These are phyloP conservation scores for Paramecium sexaurelia DNA, from an alignment of 73 alveolate genomes.

Conservation along the genomic window DNA sequence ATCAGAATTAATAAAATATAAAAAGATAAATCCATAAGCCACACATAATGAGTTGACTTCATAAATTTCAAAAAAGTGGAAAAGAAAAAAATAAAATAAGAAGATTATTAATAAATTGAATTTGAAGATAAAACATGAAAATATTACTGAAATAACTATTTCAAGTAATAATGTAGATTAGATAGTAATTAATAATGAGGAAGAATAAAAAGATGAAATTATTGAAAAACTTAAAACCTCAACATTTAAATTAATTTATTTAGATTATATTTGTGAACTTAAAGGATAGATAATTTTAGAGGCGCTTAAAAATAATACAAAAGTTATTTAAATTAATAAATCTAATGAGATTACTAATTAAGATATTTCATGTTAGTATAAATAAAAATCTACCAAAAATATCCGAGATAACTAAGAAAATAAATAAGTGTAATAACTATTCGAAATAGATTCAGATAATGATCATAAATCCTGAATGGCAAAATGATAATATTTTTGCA, in stretches of 20 bases:
- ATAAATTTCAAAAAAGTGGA: background rate
- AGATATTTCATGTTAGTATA: background rate
- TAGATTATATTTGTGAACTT: background rate
- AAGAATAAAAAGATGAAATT: background rate
- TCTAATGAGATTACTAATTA: background rate
- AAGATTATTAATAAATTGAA: background rate
- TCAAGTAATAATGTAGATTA: background rate
- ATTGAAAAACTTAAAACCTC: background rate
- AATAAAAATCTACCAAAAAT: background rate
- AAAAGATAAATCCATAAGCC: background rate
- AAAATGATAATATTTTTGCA: no score
- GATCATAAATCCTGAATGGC: no score
- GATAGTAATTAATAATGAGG: background rate
- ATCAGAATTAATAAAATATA: background rate
- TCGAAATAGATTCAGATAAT: background rate
- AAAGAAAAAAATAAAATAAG: background rate
- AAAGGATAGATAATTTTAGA: background rate
- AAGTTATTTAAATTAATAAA: background rate
- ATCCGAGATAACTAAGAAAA: background rate
- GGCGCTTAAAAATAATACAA: background rate
- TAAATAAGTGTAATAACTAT: background rate
- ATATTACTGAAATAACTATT: background rate
- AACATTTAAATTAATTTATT: background rate
- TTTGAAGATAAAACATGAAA: background rate
- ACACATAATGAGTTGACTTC: slow-evolving; percentile 11